phyloP scores from a whole-genome alignment of 2,329 filamentous ascomycete genomes.

The Colletotrichum incanum region DNA sequence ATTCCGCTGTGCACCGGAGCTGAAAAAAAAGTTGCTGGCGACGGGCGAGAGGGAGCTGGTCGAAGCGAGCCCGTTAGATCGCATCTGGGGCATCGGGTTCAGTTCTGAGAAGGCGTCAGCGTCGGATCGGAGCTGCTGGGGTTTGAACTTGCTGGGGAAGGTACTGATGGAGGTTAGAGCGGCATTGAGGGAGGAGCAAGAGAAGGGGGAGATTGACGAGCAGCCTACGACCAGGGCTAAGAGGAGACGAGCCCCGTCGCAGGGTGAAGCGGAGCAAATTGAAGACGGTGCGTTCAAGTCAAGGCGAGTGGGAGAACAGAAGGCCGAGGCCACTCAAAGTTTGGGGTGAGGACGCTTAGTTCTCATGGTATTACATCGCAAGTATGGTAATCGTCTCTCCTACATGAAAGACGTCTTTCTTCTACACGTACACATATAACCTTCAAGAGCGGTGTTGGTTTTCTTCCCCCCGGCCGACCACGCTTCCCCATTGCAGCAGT shows the following conservation, averaged over 20 bases:
- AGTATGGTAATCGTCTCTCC: slow-evolving; percentile 30
- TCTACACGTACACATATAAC: slow-evolving; percentile 39
- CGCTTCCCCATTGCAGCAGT: slow-evolving; percentile 15
- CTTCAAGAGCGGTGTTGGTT: slow-evolving; percentile 43
- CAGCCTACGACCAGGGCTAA: background rate
- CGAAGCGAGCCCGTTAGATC: slow-evolving; percentile 73
- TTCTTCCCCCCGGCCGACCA: slow-evolving; percentile 13
- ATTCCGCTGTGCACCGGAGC: slow-evolving; percentile 64
- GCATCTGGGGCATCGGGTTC: slow-evolving; percentile 79
- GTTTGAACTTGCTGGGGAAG: slow-evolving; percentile 75
- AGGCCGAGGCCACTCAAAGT: background rate
- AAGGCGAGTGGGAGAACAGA: background rate
- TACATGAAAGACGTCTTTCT: slow-evolving; percentile 23
- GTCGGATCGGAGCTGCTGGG: slow-evolving; percentile 67
- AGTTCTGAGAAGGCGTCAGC: slow-evolving; percentile 62
- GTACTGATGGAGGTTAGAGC: slow-evolving; percentile 73
- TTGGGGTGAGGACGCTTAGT: slow-evolving; percentile 22
- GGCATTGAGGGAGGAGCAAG: slow-evolving; percentile 62
- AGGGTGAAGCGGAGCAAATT: background rate
- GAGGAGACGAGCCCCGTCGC: background rate
- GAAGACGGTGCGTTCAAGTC: background rate
- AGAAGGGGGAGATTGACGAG: slow-evolving; percentile 8
- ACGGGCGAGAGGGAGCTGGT: slow-evolving; percentile 75
- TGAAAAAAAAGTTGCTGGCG: slow-evolving; percentile 66
- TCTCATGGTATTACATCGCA: slow-evolving; percentile 41